Conservation (phyloP, 257 asterid species). For the Jaltomata sinuosa region DNA sequence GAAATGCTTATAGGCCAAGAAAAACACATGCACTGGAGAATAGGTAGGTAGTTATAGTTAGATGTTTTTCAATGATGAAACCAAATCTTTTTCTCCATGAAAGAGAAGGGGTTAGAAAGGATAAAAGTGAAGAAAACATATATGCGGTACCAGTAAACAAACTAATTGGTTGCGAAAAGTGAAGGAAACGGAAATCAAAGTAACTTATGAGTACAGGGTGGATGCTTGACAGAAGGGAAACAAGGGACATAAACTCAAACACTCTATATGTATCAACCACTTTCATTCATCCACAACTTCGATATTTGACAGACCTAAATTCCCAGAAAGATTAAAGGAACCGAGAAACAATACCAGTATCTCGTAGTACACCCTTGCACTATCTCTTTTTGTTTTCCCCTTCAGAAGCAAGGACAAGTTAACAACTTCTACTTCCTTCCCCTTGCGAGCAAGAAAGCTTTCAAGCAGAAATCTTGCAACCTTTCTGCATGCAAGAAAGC, state of each 20-base stretch:
- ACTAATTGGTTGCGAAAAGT: neutral
- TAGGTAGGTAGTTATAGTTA: neutral
- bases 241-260: neutral
- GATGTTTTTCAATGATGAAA: neutral
- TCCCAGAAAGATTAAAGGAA: neutral
- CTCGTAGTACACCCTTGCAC: constrained; percentile 67
- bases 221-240: neutral
- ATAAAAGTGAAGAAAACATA: neutral
- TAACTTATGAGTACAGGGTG: neutral
- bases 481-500: constrained; percentile 26
- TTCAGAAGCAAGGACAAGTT: constrained; percentile 31
- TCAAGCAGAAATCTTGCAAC: constrained; percentile 33
- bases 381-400: constrained; percentile 48
- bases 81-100: neutral
- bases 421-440: constrained; percentile 22
- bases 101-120: too few species aligned
- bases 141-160: neutral
- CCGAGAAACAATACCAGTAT: constrained; percentile 44
- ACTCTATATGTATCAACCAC: neutral
- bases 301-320: neutral
- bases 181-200: neutral
- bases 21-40: neutral
- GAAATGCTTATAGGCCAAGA: neutral
- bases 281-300: neutral
- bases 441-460: constrained; percentile 34